These are phyloP conservation scores for Hevea brasiliensis DNA, from an alignment of 345 rosid species.

Conservation along the genomic window DNA sequence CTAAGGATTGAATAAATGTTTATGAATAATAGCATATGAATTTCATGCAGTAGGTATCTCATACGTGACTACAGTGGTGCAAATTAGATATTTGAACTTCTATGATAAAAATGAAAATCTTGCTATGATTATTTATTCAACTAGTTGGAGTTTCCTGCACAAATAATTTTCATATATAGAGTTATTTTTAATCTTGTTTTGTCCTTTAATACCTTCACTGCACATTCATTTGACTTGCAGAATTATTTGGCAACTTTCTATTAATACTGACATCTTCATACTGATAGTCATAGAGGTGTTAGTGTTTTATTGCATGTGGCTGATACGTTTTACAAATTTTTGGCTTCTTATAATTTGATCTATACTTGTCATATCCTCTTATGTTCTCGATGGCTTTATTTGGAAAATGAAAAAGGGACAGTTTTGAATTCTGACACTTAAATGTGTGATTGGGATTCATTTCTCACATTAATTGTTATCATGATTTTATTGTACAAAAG, in stretches of 20 bases:
- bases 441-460: background rate
- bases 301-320: background rate
- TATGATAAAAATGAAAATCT: background rate
- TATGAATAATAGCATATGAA: conserved; percentile 1
- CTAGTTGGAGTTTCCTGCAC: background rate
- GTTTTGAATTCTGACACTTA: background rate
- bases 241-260: conserved; percentile 1
- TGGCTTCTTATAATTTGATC: background rate
- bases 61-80: background rate
- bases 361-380: background rate
- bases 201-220: background rate
- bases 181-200: background rate
- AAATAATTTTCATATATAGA: background rate
- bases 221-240: background rate
- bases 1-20: conserved; percentile 12
- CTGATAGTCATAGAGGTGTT: background rate
- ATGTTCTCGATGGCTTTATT: background rate
- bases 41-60: conserved; percentile 12
- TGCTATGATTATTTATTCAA: background rate
- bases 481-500: too few species aligned
- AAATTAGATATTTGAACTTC: background rate
- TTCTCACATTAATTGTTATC: background rate
- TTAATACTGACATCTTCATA: background rate
- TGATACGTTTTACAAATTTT: background rate
- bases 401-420: background rate